Evolutionary conservation across 768 basidiomycete species (phyloP).

Genomic region (Tricholoma sp.): DNA sequence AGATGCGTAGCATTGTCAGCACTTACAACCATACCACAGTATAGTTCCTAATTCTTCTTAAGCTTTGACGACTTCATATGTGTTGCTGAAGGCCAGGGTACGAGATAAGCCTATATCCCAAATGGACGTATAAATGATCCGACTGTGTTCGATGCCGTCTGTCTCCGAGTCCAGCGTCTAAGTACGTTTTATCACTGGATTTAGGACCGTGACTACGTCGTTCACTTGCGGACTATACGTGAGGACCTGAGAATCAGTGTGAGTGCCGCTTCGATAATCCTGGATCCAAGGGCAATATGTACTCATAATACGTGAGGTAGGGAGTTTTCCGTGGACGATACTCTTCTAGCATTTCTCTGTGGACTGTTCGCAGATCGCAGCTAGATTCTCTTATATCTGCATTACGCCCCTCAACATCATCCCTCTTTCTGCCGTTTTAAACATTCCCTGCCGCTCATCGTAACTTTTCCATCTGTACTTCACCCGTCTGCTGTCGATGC

Average conservation of each 20-base stretch:
- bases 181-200: constrained; percentile 10
- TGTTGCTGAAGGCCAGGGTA: too few species aligned
- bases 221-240: constrained; percentile 8
- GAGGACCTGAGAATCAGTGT: constrained; percentile 15
- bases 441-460: constrained; percentile 5
- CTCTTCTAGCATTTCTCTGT: constrained; percentile 14
- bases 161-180: constrained; percentile 10
- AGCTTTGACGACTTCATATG: too few species aligned
- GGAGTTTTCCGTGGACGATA: constrained; percentile 34
- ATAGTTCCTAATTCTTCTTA: too few species aligned
- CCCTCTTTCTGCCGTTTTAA: constrained; percentile 2
- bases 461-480: constrained; percentile 1
- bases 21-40: too few species aligned
- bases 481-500: constrained; percentile 27
- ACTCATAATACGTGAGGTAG: constrained; percentile 49
- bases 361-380: constrained; percentile 19
- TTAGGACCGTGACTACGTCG: constrained; percentile 5
- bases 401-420: constrained; percentile 11
- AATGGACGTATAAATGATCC: constrained; percentile 18
- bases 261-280: constrained; percentile 14
- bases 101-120: constrained; percentile 13
- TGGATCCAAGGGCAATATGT: constrained; percentile 39
- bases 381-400: constrained; percentile 8
- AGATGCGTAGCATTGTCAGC: too few species aligned
- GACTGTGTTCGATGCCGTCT: constrained; percentile 4